A percentile compares a stretch with the other conserved stretches of the same genome.
Evolutionary conservation across 306 rosid genomes (phyloP).

Genomic region (Arachis stenosperma): DNA sequence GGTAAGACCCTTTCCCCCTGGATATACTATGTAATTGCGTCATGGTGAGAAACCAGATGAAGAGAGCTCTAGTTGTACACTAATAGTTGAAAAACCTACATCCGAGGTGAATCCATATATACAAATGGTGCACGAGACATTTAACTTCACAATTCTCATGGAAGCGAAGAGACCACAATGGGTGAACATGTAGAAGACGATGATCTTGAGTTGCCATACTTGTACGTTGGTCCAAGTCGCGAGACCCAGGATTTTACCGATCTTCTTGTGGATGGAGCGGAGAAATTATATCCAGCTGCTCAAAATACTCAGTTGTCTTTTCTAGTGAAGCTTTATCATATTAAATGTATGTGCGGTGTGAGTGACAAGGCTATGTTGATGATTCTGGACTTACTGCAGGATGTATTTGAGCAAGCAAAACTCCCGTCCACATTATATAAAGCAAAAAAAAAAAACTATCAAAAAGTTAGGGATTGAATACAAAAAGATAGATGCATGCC

Average conservation of each 20-base stretch:
- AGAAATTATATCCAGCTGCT: no score
- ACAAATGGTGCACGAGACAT: neutral
- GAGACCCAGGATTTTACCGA: neutral
- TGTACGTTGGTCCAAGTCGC: neutral
- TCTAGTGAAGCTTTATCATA: no score
- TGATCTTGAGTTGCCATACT: neutral
- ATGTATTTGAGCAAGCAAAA: constrained; percentile 12
- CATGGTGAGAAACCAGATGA: no score
- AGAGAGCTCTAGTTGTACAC: no score
- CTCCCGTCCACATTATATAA: neutral
- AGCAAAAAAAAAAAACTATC: neutral
- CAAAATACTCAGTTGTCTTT: no score
- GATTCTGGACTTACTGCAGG: neutral
- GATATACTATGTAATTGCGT: no score
- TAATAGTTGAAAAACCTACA: no score
- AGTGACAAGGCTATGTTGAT: no score
- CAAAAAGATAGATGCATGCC: no score
- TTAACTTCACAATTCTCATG: neutral
- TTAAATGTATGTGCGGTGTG: no score
- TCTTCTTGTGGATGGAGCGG: neutral
- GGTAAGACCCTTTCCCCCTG: no score
- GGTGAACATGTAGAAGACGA: neutral
- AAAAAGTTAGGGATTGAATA: neutral
- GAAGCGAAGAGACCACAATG: neutral
- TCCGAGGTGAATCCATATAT: no score